Evolutionary conservation across 2,329 filamentous ascomycete species (phyloP).

Genomic region (Fusarium anguioides): DNA sequence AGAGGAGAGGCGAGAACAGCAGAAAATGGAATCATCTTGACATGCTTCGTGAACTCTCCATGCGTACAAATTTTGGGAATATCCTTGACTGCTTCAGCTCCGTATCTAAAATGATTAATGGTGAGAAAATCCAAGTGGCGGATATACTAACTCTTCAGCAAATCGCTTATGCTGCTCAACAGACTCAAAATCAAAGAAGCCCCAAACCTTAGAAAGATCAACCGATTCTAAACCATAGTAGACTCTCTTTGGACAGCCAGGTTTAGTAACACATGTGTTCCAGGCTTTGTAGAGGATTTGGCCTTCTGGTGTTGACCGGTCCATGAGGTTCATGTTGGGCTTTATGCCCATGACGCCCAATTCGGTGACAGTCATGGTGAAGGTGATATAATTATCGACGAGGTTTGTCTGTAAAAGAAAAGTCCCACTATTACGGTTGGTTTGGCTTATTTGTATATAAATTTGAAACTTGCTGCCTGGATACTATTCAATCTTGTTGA

Average conservation of each 20-base stretch:
- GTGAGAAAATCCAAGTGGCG: no score
- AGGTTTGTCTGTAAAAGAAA: not conserved
- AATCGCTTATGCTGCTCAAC: constrained; percentile 12
- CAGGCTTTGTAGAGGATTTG: not conserved
- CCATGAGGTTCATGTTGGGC: constrained; percentile 9
- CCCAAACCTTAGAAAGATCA: constrained; percentile 4
- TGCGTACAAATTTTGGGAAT: constrained; percentile 21
- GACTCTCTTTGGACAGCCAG: constrained; percentile 4
- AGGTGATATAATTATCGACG: no score
- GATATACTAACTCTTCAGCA: constrained; percentile 4
- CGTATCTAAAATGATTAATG: not conserved
- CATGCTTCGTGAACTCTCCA: constrained; percentile 19
- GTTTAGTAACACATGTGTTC: not conserved
- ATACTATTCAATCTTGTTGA: not conserved
- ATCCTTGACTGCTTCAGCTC: constrained; percentile 10
- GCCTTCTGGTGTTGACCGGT: constrained; percentile 5
- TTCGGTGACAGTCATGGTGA: constrained; percentile 14
- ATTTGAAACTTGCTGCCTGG: not conserved
- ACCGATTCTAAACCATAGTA: constrained; percentile 17
- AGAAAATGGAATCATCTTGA: constrained; percentile 11
- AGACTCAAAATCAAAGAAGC: constrained; percentile 26
- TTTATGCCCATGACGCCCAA: constrained; percentile 19
- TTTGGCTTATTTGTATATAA: not conserved
- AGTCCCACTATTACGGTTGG: no score
- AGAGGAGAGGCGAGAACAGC: not conserved